Evolutionary conservation across 108 stramenopile genomes (phyloP).

Genomic region (Nitzschia putrida): DNA sequence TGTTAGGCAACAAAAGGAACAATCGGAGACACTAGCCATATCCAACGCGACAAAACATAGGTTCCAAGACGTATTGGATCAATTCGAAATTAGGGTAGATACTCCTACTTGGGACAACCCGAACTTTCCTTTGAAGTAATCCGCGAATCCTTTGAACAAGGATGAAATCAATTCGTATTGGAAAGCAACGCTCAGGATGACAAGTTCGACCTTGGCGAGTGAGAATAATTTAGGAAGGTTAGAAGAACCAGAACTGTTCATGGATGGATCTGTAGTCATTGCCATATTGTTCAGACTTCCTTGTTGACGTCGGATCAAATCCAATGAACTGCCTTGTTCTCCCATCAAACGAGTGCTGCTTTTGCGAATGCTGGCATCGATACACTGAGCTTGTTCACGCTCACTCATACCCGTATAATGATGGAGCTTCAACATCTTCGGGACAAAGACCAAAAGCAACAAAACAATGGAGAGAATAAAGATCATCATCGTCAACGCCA

Average conservation of each 20-base stretch:
- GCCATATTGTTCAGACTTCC: neutral
- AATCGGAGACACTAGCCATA: too few species aligned
- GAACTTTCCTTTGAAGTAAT: conserved; percentile 51
- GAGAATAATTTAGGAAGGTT: conserved; percentile 6
- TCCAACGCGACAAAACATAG: too few species aligned
- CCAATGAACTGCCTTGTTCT: neutral
- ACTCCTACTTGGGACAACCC: too few species aligned
- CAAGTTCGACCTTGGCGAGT: conserved; percentile 49
- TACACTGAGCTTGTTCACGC: conserved; percentile 5
- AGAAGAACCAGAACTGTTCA: neutral
- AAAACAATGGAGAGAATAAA: conserved; percentile 30
- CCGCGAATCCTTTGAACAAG: conserved; percentile 59
- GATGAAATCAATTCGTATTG: conserved; percentile 46
- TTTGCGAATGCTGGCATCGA: neutral
- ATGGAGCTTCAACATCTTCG: conserved; percentile 34
- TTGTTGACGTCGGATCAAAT: neutral
- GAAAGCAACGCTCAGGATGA: conserved; percentile 40
- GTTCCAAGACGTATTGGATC: too few species aligned
- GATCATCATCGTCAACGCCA: conserved; percentile 25
- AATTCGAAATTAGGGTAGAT: too few species aligned
- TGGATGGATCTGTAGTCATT: neutral
- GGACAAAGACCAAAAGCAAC: conserved; percentile 42
- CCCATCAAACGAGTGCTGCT: neutral
- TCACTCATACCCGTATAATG: neutral
- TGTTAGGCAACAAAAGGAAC: too few species aligned